A percentile compares a stretch with the other conserved stretches of the same genome.
Evolutionary conservation across 768 basidiomycete genomes (phyloP).

Genomic region (Phlebiopsis flavidoalba): DNA sequence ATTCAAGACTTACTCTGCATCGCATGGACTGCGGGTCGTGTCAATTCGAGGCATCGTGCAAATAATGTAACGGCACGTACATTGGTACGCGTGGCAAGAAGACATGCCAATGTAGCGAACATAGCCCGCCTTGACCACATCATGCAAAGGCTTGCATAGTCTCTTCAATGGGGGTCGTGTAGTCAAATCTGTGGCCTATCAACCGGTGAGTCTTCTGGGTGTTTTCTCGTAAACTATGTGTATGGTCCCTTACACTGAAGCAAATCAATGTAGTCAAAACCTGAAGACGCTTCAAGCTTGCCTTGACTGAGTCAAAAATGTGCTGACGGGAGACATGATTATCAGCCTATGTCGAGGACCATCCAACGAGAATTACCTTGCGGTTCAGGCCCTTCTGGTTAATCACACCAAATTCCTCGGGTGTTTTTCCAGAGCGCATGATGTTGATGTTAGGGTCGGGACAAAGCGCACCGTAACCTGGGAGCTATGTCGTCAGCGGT

Average conservation of each 20-base stretch:
- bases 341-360: not conserved
- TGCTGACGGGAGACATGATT: constrained; percentile 29
- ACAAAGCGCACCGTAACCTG: not conserved
- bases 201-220: not conserved
- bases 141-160: constrained; percentile 45
- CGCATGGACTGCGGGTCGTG: constrained; percentile 21
- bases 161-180: constrained; percentile 38
- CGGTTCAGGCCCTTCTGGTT: constrained; percentile 33
- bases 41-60: not conserved
- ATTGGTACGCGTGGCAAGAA: constrained; percentile 33
- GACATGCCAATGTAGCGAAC: constrained; percentile 39
- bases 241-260: constrained; percentile 49
- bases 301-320: constrained; percentile 66
- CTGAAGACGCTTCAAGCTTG: constrained; percentile 62
- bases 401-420: constrained; percentile 27
- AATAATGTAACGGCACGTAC: constrained; percentile 12
- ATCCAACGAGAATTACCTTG: constrained; percentile 29
- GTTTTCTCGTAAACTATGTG: constrained; percentile 9
- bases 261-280: constrained; percentile 73
- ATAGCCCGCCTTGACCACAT: constrained; percentile 40
- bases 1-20: constrained; percentile 25
- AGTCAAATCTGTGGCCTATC: constrained; percentile 27
- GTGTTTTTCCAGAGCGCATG: constrained; percentile 2
- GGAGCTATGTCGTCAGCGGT: not conserved
- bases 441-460: not conserved